These are phyloP conservation scores for Candida broadrunensis DNA, from an alignment of 805 yeast genomes.

Conservation along the genomic window DNA sequence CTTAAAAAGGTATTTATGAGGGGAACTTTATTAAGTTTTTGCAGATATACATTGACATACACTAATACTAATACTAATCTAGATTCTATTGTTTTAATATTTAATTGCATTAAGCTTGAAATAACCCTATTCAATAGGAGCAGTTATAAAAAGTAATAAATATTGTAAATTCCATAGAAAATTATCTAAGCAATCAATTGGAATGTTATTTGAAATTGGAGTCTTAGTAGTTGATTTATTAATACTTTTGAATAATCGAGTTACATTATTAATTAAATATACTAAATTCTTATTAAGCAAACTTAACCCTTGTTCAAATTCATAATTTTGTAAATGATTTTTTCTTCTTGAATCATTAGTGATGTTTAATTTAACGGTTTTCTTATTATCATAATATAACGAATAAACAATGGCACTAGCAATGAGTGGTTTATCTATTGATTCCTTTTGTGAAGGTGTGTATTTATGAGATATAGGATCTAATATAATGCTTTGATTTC, in stretches of 20 bases:
- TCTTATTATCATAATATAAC: conserved; percentile 21
- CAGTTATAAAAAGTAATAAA: conserved; percentile 31
- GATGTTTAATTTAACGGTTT: conserved; percentile 7
- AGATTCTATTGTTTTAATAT: no score
- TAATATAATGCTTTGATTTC: conserved; percentile 17
- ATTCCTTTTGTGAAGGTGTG: no score
- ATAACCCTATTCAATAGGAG: conserved; percentile 6
- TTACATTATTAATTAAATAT: conserved; percentile 18
- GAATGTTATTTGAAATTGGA: conserved; percentile 15
- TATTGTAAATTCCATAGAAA: conserved; percentile 40
- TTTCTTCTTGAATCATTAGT: conserved; percentile 5
- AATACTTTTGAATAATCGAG: conserved; percentile 4
- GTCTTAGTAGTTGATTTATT: conserved; percentile 7
- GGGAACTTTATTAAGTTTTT: no score
- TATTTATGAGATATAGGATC: conserved; percentile 16
- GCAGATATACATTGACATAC: no score
- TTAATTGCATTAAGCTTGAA: no score
- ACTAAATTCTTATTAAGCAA: conserved; percentile 30
- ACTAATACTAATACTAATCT: no score
- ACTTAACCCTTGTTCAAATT: conserved; percentile 31
- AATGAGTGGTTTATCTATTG: no score
- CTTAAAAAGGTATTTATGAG: no score
- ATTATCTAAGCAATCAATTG: conserved; percentile 38
- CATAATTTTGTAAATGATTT: conserved; percentile 13
- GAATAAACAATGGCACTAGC: conserved; percentile 12